Evolutionary conservation across 2,329 filamentous ascomycete species (phyloP).

Genomic region (Capronia epimyces): DNA sequence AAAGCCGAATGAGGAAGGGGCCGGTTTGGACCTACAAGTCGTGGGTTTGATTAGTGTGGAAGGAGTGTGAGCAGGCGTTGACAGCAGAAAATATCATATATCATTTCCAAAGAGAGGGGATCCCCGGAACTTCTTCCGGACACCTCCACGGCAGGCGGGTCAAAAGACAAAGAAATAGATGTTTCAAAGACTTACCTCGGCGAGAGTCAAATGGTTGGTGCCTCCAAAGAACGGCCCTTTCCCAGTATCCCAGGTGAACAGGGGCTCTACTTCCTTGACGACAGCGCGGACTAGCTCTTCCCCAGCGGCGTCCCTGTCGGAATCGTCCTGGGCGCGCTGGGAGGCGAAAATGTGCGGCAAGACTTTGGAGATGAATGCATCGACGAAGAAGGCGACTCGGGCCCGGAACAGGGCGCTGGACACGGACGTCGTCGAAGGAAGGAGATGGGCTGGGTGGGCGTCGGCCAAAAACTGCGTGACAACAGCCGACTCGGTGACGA

Average conservation of each 20-base stretch:
- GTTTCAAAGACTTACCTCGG: constrained; percentile 67
- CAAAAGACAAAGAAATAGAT: too few relatives aligned
- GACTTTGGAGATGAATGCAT: constrained; percentile 62
- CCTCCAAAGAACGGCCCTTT: constrained; percentile 58
- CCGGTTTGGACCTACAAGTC: constrained; percentile 34
- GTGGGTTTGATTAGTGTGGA: constrained; percentile 48
- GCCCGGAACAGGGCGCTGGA: constrained; percentile 59
- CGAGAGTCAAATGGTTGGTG: constrained; percentile 60
- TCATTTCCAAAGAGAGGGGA: not conserved
- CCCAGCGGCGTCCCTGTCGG: constrained; percentile 47
- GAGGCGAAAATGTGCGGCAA: constrained; percentile 45
- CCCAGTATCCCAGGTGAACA: constrained; percentile 44
- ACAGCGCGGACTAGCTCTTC: constrained; percentile 53
- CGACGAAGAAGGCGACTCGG: constrained; percentile 65
- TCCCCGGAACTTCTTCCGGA: too few relatives aligned
- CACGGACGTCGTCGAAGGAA: constrained; percentile 43
- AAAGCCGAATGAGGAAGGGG: constrained; percentile 60
- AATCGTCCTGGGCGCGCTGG: constrained; percentile 44
- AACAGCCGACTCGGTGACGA: constrained; percentile 68
- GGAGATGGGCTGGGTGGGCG: constrained; percentile 60
- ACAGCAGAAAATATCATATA: too few relatives aligned
- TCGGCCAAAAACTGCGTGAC: constrained; percentile 69
- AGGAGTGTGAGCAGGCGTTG: constrained; percentile 10
- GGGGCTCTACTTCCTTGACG: constrained; percentile 67
- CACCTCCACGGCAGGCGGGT: too few relatives aligned